A percentile compares a stretch with the other conserved stretches of the same genome.
phyloP scores from a whole-genome alignment of 1,284 basidiomycete species.

The Leccinum huronense region DNA sequence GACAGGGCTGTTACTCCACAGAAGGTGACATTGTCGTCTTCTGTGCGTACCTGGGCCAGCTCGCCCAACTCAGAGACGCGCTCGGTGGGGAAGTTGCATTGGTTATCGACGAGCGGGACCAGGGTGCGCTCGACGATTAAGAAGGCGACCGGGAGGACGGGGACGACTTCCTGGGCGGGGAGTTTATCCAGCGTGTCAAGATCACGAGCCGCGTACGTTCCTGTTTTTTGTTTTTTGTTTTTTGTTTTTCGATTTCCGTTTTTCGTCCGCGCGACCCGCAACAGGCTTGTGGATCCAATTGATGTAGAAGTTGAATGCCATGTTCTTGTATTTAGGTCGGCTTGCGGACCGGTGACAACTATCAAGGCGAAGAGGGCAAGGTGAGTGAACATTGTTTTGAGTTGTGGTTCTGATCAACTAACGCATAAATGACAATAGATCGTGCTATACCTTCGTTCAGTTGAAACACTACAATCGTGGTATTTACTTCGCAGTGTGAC shows the following conservation, averaged over 20 bases:
- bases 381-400: constrained; percentile 25
- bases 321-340: too few relatives aligned
- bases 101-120: constrained; percentile 67
- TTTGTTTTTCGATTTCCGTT: too few relatives aligned
- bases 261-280: too few relatives aligned
- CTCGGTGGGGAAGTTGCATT: constrained; percentile 53
- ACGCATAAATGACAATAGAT: constrained; percentile 38
- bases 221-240: constrained; percentile 1
- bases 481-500: too few relatives aligned
- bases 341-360: constrained; percentile 71
- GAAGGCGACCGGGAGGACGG: constrained; percentile 42
- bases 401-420: not conserved
- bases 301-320: constrained; percentile 1
- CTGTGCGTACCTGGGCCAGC: constrained; percentile 73
- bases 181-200: constrained; percentile 44
- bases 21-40: constrained; percentile 73
- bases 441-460: too few relatives aligned
- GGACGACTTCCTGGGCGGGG: constrained; percentile 29
- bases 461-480: too few relatives aligned
- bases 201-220: constrained; percentile 47
- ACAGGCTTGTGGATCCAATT: too few relatives aligned
- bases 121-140: constrained; percentile 51
- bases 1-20: constrained; percentile 55
- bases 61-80: constrained; percentile 55
- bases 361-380: constrained; percentile 69